These are phyloP conservation scores for Rosa hybrid DNA, from an alignment of 331 rosid species.

Conservation along the genomic window DNA sequence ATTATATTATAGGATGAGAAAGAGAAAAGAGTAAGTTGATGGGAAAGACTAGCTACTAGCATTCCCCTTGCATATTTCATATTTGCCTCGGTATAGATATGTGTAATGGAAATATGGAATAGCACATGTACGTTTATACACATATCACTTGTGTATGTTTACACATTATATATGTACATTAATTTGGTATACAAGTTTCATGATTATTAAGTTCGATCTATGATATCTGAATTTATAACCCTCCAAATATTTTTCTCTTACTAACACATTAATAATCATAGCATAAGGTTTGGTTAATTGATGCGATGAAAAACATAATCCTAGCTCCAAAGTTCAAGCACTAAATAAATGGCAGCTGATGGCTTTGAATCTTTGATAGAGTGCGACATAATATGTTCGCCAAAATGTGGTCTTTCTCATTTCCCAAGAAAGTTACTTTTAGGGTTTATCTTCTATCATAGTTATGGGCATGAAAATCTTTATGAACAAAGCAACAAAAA, in stretches of 20 bases:
- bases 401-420: background rate
- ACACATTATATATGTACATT: background rate
- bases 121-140: background rate
- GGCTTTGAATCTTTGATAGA: background rate
- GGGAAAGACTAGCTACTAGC: background rate
- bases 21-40: background rate
- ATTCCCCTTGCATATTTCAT: background rate
- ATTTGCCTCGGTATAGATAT: background rate
- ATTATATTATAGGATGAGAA: background rate
- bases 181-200: background rate
- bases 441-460: background rate
- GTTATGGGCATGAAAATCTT: background rate
- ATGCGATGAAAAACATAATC: background rate
- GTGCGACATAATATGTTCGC: background rate
- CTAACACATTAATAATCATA: too few relatives aligned
- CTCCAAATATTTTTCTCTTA: background rate
- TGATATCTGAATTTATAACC: background rate
- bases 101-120: background rate
- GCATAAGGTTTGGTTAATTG: background rate
- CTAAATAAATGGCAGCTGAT: background rate
- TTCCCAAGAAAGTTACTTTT: background rate
- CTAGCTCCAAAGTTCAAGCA: background rate
- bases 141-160: background rate
- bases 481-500: background rate
- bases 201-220: background rate